Conservation (phyloP, 106 monocot species). For the Acorus calamus region DNA sequence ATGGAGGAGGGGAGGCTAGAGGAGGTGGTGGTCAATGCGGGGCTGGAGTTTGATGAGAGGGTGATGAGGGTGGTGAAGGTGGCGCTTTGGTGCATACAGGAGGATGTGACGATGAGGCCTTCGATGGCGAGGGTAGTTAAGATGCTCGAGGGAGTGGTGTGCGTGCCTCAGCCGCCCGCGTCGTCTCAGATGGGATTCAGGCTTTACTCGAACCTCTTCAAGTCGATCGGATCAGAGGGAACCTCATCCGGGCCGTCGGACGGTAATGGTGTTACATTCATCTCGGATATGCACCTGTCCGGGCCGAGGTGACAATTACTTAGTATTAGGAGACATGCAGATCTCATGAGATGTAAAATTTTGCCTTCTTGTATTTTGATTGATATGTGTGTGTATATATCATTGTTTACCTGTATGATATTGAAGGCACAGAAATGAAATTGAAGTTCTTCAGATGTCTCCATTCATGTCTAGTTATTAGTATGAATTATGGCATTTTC, state of each 20-base stretch:
- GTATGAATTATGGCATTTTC: too few species aligned
- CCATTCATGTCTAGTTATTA: too few species aligned
- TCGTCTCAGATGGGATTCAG: constrained; percentile 51
- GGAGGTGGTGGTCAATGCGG: constrained; percentile 33
- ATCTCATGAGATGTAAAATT: too few species aligned
- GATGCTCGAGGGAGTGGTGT: constrained; percentile 56
- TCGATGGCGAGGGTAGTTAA: constrained; percentile 67
- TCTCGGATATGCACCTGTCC: constrained; percentile 61
- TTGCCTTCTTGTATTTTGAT: too few species aligned
- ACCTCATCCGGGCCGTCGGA: constrained; percentile 44
- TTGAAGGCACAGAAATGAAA: too few species aligned
- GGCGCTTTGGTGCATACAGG: constrained; percentile 86
- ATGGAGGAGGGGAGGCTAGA: constrained; percentile 57
- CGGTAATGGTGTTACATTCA: constrained; percentile 56
- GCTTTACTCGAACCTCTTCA: constrained; percentile 54
- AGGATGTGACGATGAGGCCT: constrained; percentile 54
- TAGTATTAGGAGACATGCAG: too few species aligned
- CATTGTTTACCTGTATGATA: too few species aligned
- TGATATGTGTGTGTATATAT: too few species aligned
- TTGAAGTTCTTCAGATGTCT: too few species aligned
- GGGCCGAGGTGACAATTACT: constrained; percentile 45
- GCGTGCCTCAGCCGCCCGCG: constrained; percentile 41
- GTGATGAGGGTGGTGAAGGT: constrained; percentile 44
- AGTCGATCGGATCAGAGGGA: constrained; percentile 47
- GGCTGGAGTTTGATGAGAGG: constrained; percentile 32